A percentile compares a stretch with the other conserved stretches of the same genome.
Conservation (phyloP, 1,284 basidiomycete genomes). For the Cryptococcus deneoformans region DNA sequence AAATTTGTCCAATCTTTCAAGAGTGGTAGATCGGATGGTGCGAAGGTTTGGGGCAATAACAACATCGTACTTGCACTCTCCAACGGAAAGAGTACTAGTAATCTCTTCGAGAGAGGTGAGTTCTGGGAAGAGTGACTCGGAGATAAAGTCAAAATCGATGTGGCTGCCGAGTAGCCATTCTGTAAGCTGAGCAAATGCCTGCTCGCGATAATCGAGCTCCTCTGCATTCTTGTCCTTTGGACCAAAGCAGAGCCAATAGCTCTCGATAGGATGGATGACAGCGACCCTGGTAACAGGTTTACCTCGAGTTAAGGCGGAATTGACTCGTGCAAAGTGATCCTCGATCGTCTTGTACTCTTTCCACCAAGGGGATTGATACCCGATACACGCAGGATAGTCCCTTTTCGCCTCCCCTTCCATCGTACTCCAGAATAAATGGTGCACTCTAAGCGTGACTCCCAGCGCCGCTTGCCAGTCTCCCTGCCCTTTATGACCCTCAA, state of each 20-base stretch:
- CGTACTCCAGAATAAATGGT: too few relatives aligned
- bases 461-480: too few relatives aligned
- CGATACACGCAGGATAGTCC: slow-evolving; percentile 28
- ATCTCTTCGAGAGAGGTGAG: slow-evolving; percentile 17
- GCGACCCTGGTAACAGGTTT: slow-evolving; percentile 25
- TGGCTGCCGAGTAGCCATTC: slow-evolving; percentile 26
- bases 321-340: slow-evolving; percentile 30
- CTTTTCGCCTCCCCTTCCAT: too few relatives aligned
- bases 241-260: slow-evolving; percentile 28
- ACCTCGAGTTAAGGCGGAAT: slow-evolving; percentile 24
- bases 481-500: too few relatives aligned
- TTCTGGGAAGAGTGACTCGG: slow-evolving; percentile 29
- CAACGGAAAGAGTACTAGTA: slow-evolving; percentile 17
- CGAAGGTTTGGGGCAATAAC: slow-evolving; percentile 25
- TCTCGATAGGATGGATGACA: slow-evolving; percentile 34
- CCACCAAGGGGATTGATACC: slow-evolving; percentile 35
- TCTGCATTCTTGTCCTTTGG: slow-evolving; percentile 24
- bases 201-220: slow-evolving; percentile 21
- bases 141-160: slow-evolving; percentile 35
- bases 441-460: too few relatives aligned
- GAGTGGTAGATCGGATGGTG: slow-evolving; percentile 29
- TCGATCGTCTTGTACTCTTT: slow-evolving; percentile 30
- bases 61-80: slow-evolving; percentile 25
- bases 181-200: slow-evolving; percentile 24
- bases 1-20: slow-evolving; percentile 20